Conservation (phyloP, 441 rosid genomes). For the Manihot esculenta region DNA sequence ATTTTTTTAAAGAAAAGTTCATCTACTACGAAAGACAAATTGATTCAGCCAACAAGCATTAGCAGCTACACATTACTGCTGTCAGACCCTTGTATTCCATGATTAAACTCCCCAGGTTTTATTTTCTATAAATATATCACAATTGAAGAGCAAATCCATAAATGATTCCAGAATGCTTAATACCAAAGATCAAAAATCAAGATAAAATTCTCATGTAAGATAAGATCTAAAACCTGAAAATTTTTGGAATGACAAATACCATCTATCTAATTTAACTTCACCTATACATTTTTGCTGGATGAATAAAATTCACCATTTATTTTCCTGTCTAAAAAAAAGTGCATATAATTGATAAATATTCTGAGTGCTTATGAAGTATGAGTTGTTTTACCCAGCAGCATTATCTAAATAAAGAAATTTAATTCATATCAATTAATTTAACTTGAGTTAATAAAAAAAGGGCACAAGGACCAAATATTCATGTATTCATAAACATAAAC, state of each 20-base stretch:
- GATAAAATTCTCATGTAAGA: background rate
- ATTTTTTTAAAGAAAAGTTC: background rate
- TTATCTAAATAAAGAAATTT: background rate
- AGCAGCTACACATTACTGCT: background rate
- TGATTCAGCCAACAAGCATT: background rate
- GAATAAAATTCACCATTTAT: background rate
- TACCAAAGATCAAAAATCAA: background rate
- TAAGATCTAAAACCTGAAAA: constrained; percentile 9
- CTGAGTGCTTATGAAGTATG: background rate
- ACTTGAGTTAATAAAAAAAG: background rate
- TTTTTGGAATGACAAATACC: background rate
- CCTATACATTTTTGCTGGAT: background rate
- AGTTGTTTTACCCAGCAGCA: background rate
- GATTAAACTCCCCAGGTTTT: background rate
- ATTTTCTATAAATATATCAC: background rate
- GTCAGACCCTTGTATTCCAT: background rate
- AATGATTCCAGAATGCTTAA: background rate
- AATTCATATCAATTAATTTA: background rate
- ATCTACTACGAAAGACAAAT: background rate
- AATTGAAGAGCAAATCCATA: background rate
- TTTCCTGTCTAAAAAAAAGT: background rate
- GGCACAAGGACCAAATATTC: background rate
- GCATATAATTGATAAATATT: background rate
- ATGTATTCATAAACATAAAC: background rate
- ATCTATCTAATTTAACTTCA: constrained; percentile 1